Conservation (phyloP, 2,329 filamentous ascomycete genomes). For the Cladorrhinum sp. region DNA sequence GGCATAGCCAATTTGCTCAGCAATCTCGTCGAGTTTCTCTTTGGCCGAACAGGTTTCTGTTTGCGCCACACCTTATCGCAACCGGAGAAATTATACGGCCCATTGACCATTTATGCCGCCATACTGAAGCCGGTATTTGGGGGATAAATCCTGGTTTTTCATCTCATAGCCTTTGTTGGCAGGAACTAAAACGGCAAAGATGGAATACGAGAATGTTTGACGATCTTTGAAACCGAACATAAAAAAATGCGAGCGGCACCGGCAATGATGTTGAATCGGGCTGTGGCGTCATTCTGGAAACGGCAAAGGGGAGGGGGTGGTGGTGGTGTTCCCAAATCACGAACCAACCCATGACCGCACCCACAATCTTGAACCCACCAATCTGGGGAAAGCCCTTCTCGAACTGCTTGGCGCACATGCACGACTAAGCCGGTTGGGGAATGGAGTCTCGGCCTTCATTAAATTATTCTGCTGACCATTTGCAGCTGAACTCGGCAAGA, state of each 20-base stretch:
- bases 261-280: not conserved
- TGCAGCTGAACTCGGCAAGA: not conserved
- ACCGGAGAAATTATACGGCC: no score
- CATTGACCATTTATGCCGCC: no score
- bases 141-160: no score
- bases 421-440: not conserved
- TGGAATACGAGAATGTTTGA: not conserved
- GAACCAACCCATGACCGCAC: not conserved
- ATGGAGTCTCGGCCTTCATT: not conserved
- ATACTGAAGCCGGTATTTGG: no score
- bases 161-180: no score
- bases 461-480: not conserved
- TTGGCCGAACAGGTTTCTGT: no score
- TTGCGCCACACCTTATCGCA: no score
- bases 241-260: not conserved
- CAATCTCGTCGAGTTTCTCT: no score
- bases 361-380: not conserved
- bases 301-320: not conserved
- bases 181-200: no score
- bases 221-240: no score
- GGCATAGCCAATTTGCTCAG: no score
- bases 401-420: not conserved
- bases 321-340: no score
- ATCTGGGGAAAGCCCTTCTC: not conserved
- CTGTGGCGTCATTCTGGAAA: constrained; percentile 5